Conservation (phyloP, 495 filamentous ascomycete species). For the Tuber indicum region DNA sequence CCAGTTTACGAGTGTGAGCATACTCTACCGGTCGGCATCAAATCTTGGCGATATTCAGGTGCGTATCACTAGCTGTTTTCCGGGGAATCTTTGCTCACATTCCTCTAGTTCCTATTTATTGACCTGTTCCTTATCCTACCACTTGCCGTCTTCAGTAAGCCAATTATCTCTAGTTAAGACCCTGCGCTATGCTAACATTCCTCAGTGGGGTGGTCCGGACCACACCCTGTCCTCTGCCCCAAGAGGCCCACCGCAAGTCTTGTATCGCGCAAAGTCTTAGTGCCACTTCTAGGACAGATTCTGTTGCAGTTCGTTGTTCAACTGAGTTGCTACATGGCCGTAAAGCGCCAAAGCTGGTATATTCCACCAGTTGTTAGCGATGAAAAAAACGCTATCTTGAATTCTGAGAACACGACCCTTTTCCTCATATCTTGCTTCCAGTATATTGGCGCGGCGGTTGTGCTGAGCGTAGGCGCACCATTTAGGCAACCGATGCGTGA, state of each 20-base stretch:
- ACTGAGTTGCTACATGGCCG: constrained; percentile 60
- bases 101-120: constrained; percentile 74
- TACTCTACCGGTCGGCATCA: constrained; percentile 88
- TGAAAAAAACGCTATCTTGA: constrained; percentile 72
- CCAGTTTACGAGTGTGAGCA: constrained; percentile 98
- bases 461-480: constrained; percentile 81
- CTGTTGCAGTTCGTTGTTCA: constrained; percentile 74
- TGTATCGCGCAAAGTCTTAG: constrained; percentile 87
- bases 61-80: constrained; percentile 15
- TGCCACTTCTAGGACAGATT: constrained; percentile 84
- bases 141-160: constrained; percentile 88
- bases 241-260: constrained; percentile 90
- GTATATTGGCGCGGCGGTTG: constrained; percentile 81
- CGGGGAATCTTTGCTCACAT: constrained; percentile 27
- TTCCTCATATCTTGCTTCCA: constrained; percentile 90
- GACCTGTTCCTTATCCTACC: constrained; percentile 88
- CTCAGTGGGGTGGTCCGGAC: constrained; percentile 86
- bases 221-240: constrained; percentile 66
- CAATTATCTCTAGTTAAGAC: constrained; percentile 11
- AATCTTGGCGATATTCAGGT: constrained; percentile 97
- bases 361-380: constrained; percentile 67
- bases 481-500: constrained; percentile 73
- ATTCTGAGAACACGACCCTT: constrained; percentile 85
- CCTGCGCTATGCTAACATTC: constrained; percentile 28
- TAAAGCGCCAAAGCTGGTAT: constrained; percentile 76